Evolutionary conservation across 176 grass and related monocot genomes (phyloP).

Genomic region (Bromus sterilis): DNA sequence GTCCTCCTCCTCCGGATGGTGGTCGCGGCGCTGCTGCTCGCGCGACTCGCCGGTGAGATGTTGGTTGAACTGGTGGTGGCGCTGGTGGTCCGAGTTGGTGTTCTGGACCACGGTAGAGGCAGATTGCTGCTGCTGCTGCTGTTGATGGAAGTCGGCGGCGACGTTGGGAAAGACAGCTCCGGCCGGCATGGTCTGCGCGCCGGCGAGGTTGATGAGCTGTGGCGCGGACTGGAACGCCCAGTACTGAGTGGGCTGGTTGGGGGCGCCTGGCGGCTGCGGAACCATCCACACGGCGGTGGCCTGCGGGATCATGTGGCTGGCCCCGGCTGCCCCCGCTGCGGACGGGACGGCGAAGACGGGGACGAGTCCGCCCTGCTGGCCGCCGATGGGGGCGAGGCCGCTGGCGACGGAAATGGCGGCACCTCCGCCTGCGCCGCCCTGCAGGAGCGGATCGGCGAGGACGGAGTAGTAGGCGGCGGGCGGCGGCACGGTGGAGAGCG

Average conservation of each 20-base stretch:
- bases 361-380: slow-evolving; percentile 49
- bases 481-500: neutral
- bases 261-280: slow-evolving; percentile 31
- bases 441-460: slow-evolving; percentile 66
- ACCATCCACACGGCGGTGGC: slow-evolving; percentile 89
- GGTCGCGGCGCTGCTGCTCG: slow-evolving; percentile 30
- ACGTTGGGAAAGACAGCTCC: slow-evolving; percentile 35
- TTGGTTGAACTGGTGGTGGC: neutral
- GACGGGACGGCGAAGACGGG: slow-evolving; percentile 63
- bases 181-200: slow-evolving; percentile 36
- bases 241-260: slow-evolving; percentile 38
- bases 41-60: slow-evolving; percentile 18
- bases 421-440: slow-evolving; percentile 40
- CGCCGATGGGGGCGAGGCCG: slow-evolving; percentile 63
- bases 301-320: slow-evolving; percentile 53
- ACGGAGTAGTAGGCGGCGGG: slow-evolving; percentile 63
- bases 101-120: slow-evolving; percentile 20
- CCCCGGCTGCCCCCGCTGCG: neutral
- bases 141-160: slow-evolving; percentile 18
- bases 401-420: slow-evolving; percentile 57
- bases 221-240: slow-evolving; percentile 75
- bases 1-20: slow-evolving; percentile 52
- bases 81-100: slow-evolving; percentile 18
- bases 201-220: slow-evolving; percentile 65
- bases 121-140: slow-evolving; percentile 11